These are phyloP conservation scores for Phytophthora nicotianae DNA, from an alignment of 352 stramenopile species.

Conservation along the genomic window DNA sequence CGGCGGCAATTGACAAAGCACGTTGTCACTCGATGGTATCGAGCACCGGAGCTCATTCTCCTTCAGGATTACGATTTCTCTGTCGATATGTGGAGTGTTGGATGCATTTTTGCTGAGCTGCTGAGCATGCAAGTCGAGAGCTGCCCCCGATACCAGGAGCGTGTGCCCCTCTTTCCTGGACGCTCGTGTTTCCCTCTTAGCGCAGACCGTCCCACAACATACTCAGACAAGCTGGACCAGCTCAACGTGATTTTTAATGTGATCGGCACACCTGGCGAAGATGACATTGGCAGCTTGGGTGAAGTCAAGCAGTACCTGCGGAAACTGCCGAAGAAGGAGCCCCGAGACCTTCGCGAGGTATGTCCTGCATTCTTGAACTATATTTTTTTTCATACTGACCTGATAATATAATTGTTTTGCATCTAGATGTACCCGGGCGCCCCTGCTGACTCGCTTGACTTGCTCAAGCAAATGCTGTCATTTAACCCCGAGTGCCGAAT, in stretches of 20 bases:
- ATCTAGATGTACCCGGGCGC: constrained; percentile 81
- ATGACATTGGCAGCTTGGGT: constrained; percentile 84
- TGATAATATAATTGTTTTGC: constrained; percentile 6
- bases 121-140: constrained; percentile 90
- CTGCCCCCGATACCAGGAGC: constrained; percentile 85
- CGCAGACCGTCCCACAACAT: constrained; percentile 80
- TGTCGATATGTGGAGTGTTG: constrained; percentile 99
- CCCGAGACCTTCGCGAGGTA: constrained; percentile 75
- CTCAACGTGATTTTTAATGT: constrained; percentile 97
- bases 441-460: constrained; percentile 76
- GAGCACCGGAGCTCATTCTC: constrained; percentile 96
- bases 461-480: constrained; percentile 86
- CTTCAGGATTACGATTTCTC: constrained; percentile 94
- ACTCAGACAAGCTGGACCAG: constrained; percentile 91
- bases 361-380: neutral
- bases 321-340: constrained; percentile 85
- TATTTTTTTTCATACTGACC: neutral
- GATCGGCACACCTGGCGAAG: constrained; percentile 92
- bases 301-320: constrained; percentile 90
- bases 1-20: constrained; percentile 96
- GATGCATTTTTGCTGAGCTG: constrained; percentile 93
- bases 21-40: constrained; percentile 99
- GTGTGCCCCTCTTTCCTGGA: constrained; percentile 82
- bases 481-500: constrained; percentile 86
- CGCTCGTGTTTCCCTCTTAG: constrained; percentile 89